Percentiles rank a stretch among this genome's conserved stretches.
Conservation (phyloP, 2,329 filamentous ascomycete genomes). For the Ceratocystis smalleyi region DNA sequence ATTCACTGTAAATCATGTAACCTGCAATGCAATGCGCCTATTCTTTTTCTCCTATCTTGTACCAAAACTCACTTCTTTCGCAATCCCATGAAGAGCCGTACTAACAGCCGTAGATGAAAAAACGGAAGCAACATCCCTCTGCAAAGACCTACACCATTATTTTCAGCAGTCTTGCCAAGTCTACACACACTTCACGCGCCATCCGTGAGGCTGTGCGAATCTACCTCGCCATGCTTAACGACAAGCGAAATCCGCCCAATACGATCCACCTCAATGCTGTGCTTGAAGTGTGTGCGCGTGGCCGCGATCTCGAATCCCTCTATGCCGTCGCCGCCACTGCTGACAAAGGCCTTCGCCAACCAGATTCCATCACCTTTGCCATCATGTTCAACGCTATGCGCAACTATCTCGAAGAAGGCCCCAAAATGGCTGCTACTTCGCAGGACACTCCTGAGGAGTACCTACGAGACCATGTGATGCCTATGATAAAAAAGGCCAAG, state of each 20-base stretch:
- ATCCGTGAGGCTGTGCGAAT: slow-evolving; percentile 56
- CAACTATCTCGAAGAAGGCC: slow-evolving; percentile 25
- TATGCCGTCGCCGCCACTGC: slow-evolving; percentile 62
- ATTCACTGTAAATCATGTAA: not conserved
- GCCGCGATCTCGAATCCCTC: slow-evolving; percentile 61
- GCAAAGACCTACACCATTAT: slow-evolving; percentile 71
- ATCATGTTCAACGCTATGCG: slow-evolving; percentile 68
- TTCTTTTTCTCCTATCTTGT: not conserved
- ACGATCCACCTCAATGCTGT: slow-evolving; percentile 79
- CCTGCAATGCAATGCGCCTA: not conserved
- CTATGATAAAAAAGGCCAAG: slow-evolving; percentile 40
- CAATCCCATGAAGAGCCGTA: slow-evolving; percentile 18
- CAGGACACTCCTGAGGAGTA: slow-evolving; percentile 19
- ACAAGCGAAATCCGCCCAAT: slow-evolving; percentile 51
- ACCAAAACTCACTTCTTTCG: not conserved
- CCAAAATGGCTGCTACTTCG: not conserved
- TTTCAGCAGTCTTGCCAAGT: slow-evolving; percentile 55
- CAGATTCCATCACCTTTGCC: slow-evolving; percentile 60
- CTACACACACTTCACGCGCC: slow-evolving; percentile 41
- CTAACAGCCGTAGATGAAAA: slow-evolving; percentile 64
- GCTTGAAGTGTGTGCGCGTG: slow-evolving; percentile 63
- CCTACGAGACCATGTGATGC: slow-evolving; percentile 12
- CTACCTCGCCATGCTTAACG: slow-evolving; percentile 57
- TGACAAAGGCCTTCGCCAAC: slow-evolving; percentile 45
- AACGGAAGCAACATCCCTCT: slow-evolving; percentile 66